Evolutionary conservation across 2,329 filamentous ascomycete species (phyloP), one percentile per base, ranked within the genome.

Genomic region (Leptographium wingfieldii): DNA sequence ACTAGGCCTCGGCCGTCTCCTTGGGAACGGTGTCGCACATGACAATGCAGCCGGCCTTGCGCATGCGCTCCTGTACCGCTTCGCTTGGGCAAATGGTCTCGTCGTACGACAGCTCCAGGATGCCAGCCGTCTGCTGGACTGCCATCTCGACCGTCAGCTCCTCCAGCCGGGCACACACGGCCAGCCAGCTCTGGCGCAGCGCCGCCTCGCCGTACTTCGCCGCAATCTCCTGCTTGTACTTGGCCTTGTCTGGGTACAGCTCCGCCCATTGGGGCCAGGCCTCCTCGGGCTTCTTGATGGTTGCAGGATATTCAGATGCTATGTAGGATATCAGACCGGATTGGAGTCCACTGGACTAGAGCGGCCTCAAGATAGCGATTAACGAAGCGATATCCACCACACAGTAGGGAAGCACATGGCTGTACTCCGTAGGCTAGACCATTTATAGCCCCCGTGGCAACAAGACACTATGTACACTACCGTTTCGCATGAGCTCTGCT

Each of bases 181-280:
- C 67, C 16, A 74, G 48, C 74, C 74, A 76, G 63, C 71, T 71
- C 61, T 67, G 58, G 10, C 63, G 62, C 12, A 76, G 60, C 1
- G 68, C 67, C 4, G 68, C 70, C 43, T 68, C 66, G 5, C 74
- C 73, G 56, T 73, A 75, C 48, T 72, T 60, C 2, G 66, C 65
- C 40, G 72, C 68, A 27, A 76, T 70, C 0, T 68, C 65, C 56
- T 68, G 10, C 22, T 9, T 16, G 2, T 31, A 29, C 48, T 35
- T 16, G 19, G 53, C 14, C 29, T 60, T 48, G 27, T 54, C 55
- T 6, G 49, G 25, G 2, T 27, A 14, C 6, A 57, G 49, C 25
- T 46, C 48, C 10, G 19, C 56, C 49, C 56, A 58, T 31, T 38
- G 2, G 29, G 56, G 56, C 56, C 56, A 58, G 3, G 33, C 19